phyloP scores from a whole-genome alignment of 108 stramenopile species.

The Conticribra weissflogii region DNA sequence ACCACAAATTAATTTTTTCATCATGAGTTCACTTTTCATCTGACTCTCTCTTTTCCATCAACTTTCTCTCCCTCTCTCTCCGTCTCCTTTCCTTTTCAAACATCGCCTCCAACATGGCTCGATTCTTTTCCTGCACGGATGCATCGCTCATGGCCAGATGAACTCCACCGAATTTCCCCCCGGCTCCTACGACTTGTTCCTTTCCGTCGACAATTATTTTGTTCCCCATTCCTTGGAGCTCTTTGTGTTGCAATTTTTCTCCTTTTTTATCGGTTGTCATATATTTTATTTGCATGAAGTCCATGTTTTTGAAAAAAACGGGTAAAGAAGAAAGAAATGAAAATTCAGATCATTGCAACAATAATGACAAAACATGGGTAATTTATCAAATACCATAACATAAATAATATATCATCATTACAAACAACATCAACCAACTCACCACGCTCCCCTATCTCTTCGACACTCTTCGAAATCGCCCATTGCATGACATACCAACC shows the following conservation, averaged over 20 bases:
- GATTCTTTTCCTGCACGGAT: slow-evolving; percentile 64
- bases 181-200: slow-evolving; percentile 63
- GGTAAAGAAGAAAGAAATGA: not conserved
- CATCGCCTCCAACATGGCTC: slow-evolving; percentile 64
- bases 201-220: slow-evolving; percentile 45
- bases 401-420: too few species aligned
- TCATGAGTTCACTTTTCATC: not conserved
- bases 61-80: slow-evolving; percentile 26
- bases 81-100: slow-evolving; percentile 49
- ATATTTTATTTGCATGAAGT: slow-evolving; percentile 1
- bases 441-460: slow-evolving; percentile 66
- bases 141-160: slow-evolving; percentile 67
- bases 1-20: too few species aligned
- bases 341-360: not conserved
- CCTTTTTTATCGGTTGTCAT: slow-evolving; percentile 19
- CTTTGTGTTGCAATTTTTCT: slow-evolving; percentile 51
- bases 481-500: slow-evolving; percentile 74
- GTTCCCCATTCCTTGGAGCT: slow-evolving; percentile 60
- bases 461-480: slow-evolving; percentile 65
- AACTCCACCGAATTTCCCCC: slow-evolving; percentile 76
- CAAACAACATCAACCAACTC: too few species aligned
- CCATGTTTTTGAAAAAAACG: not conserved
- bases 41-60: slow-evolving; percentile 33
- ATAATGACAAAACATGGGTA: not conserved
- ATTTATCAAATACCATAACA: too few species aligned